These are phyloP conservation scores for Fusarium xyrophilum DNA, from an alignment of 2,329 filamentous ascomycete genomes.

Conservation along the genomic window DNA sequence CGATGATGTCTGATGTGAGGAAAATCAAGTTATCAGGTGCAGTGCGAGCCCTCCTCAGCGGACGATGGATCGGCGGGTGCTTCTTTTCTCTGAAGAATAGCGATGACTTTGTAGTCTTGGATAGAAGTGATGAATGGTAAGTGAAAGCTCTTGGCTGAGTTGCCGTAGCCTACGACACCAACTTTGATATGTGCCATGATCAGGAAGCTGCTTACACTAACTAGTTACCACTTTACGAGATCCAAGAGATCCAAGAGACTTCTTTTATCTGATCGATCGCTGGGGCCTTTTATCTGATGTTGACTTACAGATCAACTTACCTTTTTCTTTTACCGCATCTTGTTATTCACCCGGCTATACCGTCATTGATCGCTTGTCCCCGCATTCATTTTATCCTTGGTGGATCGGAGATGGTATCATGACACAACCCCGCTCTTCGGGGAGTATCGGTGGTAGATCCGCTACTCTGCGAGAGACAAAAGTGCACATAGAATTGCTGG, in stretches of 20 bases:
- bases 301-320: background rate
- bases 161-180: conserved; percentile 59
- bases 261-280: background rate
- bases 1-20: conserved; percentile 62
- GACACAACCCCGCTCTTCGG: background rate
- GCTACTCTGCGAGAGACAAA: background rate
- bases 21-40: conserved; percentile 57
- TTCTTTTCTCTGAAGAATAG: conserved; percentile 56
- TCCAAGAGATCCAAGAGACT: background rate
- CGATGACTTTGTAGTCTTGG: conserved; percentile 54
- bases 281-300: background rate
- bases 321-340: background rate
- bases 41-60: conserved; percentile 48
- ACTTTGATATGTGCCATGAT: conserved; percentile 51
- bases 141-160: conserved; percentile 56
- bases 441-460: background rate
- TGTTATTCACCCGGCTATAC: background rate
- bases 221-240: too few species aligned
- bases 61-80: conserved; percentile 44
- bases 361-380: background rate
- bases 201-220: background rate
- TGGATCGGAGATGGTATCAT: background rate
- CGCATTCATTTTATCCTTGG: conserved; percentile 8
- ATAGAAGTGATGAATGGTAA: conserved; percentile 58
- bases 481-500: rapidly evolving